Base-by-base conservation (phyloP, 2,329 filamentous ascomycete species). In the Chaetomium sp. region DNA sequence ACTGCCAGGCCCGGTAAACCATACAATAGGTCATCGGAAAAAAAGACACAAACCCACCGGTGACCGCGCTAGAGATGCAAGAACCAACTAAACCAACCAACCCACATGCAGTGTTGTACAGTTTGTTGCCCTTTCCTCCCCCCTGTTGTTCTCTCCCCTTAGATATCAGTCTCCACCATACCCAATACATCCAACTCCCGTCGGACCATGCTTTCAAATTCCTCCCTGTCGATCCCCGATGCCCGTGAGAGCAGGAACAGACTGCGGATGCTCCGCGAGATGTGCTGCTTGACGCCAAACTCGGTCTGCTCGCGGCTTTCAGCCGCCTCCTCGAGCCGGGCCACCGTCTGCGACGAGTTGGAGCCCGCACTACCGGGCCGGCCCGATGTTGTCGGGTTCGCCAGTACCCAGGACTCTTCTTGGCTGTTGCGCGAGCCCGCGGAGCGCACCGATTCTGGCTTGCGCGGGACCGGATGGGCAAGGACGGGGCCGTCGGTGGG, bases 231-330 rank as follows among this genome's bases (percentile, higher is more conserved):
- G 62, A 94, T 91, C 0, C 88, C 88, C 27, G 83, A 83, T 1
- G 84, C 79, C 43, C 79, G 80, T 32, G 88, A 85, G 59, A 94
- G 71, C 61, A 87, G 72, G 69, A 84, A 92, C 61, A 94, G 70
- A 69, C 86, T 91, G 74, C 89, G 87, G 54, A 94, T 80, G 66
- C 85, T 88, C 7, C 86, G 85, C 38, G 84, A 85, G 45, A 94
- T 84, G 70, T 92, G 88, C 70, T 91, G 86, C 70, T 87, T 88
- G 53, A 94, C 82, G 11, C 84, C 87, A 54, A 87, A 80, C 70
- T 91, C 87, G 54, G 77, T 82, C 63, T 85, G 80, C 57, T 84
- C 81, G 62, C 79, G 79, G 60, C 75, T 76, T 41, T 74, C 76
- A 2, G 80, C 81, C 12, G 73, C 74, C 49, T 78, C 76, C 62